phyloP scores from a whole-genome alignment of 2,329 filamentous ascomycete species.

The Aureobasidium namibiae region DNA sequence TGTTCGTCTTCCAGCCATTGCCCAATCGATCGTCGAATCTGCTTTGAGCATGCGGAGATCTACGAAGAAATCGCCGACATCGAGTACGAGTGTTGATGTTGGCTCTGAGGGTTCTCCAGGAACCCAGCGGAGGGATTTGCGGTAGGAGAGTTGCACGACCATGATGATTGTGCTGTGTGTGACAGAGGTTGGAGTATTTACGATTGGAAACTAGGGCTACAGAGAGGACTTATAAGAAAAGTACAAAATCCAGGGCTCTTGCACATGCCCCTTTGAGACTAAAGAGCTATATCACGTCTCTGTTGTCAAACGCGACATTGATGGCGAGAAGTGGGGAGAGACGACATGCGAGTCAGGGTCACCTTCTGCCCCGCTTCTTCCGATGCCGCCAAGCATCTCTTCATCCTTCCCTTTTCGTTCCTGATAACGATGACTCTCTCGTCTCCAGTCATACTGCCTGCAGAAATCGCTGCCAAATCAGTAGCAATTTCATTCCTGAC shows the following conservation, averaged over 20 bases:
- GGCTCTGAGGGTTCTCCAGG: conserved; percentile 9
- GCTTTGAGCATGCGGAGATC: conserved; percentile 8
- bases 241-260: background rate
- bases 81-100: conserved; percentile 4
- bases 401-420: background rate
- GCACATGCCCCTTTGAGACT: background rate
- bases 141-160: conserved; percentile 9
- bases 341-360: background rate
- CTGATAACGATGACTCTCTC: background rate
- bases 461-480: too few species aligned
- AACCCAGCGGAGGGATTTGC: conserved; percentile 3
- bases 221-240: background rate
- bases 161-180: background rate
- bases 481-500: too few species aligned
- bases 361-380: background rate
- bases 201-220: background rate
- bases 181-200: background rate
- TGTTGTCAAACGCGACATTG: background rate
- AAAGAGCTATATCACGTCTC: background rate
- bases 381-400: conserved; percentile 7
- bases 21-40: conserved; percentile 1
- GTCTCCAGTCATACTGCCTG: too few species aligned
- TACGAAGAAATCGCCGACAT: conserved; percentile 6
- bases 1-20: conserved; percentile 6
- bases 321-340: background rate